Base-by-base conservation (phyloP, 2,329 filamentous ascomycete genomes). In the Pseudogymnoascus sp. region DNA sequence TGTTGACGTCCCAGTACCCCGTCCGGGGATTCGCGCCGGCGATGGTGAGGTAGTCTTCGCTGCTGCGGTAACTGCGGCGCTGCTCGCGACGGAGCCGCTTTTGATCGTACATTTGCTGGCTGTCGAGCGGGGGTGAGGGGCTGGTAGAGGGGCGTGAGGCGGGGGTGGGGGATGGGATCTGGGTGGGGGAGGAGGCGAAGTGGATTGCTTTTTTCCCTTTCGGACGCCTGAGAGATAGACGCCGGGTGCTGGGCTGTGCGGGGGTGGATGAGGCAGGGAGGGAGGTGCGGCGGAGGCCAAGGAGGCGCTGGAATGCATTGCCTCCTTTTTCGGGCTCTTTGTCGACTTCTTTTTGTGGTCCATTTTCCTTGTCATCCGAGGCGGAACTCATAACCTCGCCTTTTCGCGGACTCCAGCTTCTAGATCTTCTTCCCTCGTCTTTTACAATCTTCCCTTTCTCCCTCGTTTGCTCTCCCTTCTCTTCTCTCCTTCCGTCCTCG, bases 1-100 rank as follows among this genome's bases (percentile, higher is more conserved):
- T 83, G 39, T 83, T 73, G 13, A 81, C 72, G 64, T 85, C 80
- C 60, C 80, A 78, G 66, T 80, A 75, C 4, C 84, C 82, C 0
- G 84, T 85, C 45, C 78, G 74, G 0, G 84, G 84, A 68, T 86
- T 85, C 62, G 82, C 76, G 3, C 84, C 84, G 65, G 84, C 82
- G 1, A 85, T 81, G 1, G 83, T 83, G 0, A 86, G 77, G 69
- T 80, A 86, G 70, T 87, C 84, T 4, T 83, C 82, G 63, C 81
- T 84, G 63, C 80, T 78, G 66, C 80, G 82, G 63, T 85, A 75
- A 43, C 71, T 78, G 51, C 77, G 77, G 5, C 83, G 78, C 37
- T 77, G 74, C 14, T 71, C 74, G n/a, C 77, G 66, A 21, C 62
- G 63, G 7, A 37, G 60, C 19, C 67, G 68, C 39, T 68, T 70